Base-by-base conservation (phyloP, 176 grass and related monocot species). In the Ensete glaucum region DNA sequence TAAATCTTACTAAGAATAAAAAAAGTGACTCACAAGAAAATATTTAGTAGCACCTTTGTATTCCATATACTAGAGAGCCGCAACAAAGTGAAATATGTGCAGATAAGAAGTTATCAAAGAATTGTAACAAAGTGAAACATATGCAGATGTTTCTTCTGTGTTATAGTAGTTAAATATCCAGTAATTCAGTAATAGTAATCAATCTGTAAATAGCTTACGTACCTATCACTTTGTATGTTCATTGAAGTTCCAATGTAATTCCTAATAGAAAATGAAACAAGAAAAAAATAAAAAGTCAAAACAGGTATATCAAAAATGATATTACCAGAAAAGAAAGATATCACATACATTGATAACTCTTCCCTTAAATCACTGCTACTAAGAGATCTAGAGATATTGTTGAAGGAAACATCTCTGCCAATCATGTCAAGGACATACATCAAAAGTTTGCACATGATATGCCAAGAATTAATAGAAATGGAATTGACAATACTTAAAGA, bases 321-420 rank as follows among this genome's bases (percentile, higher is more conserved):
- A 34, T 34, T 6, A 34, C 25, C 17, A 29, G 43, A 6, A 64
- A 52, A 19, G 21, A 52, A 77, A 16, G 29, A 53, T 16, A 21
- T 9, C 8, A 27, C 75, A 53, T 77, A 75, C 73, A 50, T 62
- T 20, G 25, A 58, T 2, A 59, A 62, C 5, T 9, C 26, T 75
- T 9, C 24, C 43, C 29, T 50, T 19, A 14, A 60, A 15, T 49
- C 48, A 65, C 80, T 25, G 76, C 23, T 25, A 77, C 63, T 71
- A 81, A 78, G 82, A 65, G 0, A 16, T 79, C 72, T 82, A 77
- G 78, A 1, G 4, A 65, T 54, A 64, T 15, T 60, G 56, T 90
- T 90, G 78, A 84, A 80, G 8, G 85, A 87, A 72, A 90, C 52
- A 77, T 90, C 88, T 85, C 88, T 90, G 82, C 50, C 14, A 82